These are phyloP conservation scores for Amphichorda felina DNA, from an alignment of 2,329 filamentous ascomycete genomes.

Conservation along the genomic window DNA sequence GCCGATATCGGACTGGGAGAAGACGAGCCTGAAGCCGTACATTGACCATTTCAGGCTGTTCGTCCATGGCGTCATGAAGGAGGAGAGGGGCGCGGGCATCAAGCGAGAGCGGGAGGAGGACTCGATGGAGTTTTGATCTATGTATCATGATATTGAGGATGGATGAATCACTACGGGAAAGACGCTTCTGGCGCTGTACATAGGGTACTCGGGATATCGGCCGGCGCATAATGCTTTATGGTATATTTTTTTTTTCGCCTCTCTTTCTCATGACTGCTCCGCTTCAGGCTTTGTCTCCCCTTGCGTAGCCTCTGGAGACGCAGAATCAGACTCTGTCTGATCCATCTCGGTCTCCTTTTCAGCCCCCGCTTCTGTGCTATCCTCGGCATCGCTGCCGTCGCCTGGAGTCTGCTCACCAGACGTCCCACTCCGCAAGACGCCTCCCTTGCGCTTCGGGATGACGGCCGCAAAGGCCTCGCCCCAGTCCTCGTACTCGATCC, in stretches of 20 bases:
- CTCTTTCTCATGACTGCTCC: neutral
- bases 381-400: neutral
- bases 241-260: neutral
- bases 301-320: too few species aligned
- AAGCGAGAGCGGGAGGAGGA: constrained; percentile 45
- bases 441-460: constrained; percentile 85
- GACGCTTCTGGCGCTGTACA: neutral
- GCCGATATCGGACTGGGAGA: constrained; percentile 76
- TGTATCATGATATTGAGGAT: neutral
- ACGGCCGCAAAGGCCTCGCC: constrained; percentile 77
- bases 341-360: constrained; percentile 3
- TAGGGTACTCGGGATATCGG: neutral
- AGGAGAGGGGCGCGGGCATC: constrained; percentile 46
- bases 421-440: constrained; percentile 33
- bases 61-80: constrained; percentile 67
- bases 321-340: too few species aligned
- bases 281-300: neutral
- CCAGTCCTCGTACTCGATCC: constrained; percentile 88
- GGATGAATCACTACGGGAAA: neutral
- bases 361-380: neutral
- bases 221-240: neutral
- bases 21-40: constrained; percentile 88
- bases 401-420: constrained; percentile 13
- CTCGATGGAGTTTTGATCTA: constrained; percentile 39
- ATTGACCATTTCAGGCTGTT: constrained; percentile 81